phyloP scores from a whole-genome alignment of 495 filamentous ascomycete species.

The Penicillium riverlandense region DNA sequence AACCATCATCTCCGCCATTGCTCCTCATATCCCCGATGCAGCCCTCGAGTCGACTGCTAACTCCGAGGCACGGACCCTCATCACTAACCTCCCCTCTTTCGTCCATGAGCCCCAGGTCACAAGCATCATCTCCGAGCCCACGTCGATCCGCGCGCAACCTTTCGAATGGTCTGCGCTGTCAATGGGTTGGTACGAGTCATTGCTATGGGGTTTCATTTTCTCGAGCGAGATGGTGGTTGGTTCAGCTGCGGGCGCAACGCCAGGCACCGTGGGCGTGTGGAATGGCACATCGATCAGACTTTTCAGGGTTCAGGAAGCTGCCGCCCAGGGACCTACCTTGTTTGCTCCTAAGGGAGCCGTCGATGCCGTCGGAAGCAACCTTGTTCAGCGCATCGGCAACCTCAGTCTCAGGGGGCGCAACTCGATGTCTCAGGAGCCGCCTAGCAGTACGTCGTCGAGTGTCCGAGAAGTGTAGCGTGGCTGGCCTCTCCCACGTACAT shows the following conservation, averaged over 20 bases:
- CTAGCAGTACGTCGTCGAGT: conserved; percentile 23
- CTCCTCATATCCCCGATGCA: conserved; percentile 37
- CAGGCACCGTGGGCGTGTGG: conserved; percentile 90
- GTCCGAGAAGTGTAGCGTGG: conserved; percentile 29
- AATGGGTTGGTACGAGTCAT: conserved; percentile 91
- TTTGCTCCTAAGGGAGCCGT: conserved; percentile 84
- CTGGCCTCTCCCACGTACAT: not conserved
- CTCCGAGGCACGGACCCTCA: conserved; percentile 31
- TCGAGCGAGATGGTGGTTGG: conserved; percentile 80
- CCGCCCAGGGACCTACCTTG: conserved; percentile 69
- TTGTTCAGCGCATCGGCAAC: conserved; percentile 80
- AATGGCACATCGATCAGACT: conserved; percentile 82
- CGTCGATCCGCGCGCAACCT: conserved; percentile 69
- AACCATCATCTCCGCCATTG: conserved; percentile 59
- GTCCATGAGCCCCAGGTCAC: conserved; percentile 53
- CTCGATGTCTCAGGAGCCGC: conserved; percentile 24
- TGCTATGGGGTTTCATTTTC: conserved; percentile 96
- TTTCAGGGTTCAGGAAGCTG: conserved; percentile 84
- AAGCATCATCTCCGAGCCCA: conserved; percentile 60
- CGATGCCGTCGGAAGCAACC: conserved; percentile 87
- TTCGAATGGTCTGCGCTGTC: conserved; percentile 94
- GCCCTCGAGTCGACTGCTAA: conserved; percentile 27
- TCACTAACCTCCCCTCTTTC: conserved; percentile 52
- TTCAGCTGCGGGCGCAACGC: conserved; percentile 37
- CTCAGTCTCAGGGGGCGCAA: conserved; percentile 51